Base-by-base conservation (phyloP, 2,329 filamentous ascomycete genomes). In the Cercospora sp. region DNA sequence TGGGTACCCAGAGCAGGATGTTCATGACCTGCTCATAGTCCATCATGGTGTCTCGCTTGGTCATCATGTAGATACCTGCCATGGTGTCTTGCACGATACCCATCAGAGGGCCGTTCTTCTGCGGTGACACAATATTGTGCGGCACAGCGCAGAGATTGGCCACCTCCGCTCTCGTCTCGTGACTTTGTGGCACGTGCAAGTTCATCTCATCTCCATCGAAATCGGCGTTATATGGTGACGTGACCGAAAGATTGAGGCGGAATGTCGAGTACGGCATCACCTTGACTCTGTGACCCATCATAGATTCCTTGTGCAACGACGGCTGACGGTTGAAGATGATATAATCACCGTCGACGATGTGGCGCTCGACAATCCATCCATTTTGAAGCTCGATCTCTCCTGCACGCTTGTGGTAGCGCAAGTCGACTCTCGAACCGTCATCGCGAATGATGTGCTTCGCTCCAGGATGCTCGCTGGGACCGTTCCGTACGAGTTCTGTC, bases 181-280 rank as follows among this genome's bases (percentile, higher is more conserved):
- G 94, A 42, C 92, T 95, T 78, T 99, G 95, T 3, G 95, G 96
- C 63, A 99, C 96, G 87, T 99, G 95, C 83, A 99, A 88, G 79
- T 99, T 99, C 95, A 99, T 99, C 82, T 99, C 95, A 80, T 99
- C 95, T 82, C 95, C 95, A 78, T 99, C 95, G 82, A 99, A 99
- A 91, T 99, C 95, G 75, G 95, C 95, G 83, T 99, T 99, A 85
- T 99, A 99, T 0, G 95, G 95, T 30, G 94, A 96, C 0, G 96
- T 99, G 77, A 99, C 95, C 0, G 95, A 99, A 74, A 99, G 81
- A 77, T 99, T 99, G 58, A 99, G 87, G 71, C 95, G 90, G 85
- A 99, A 99, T 1, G 95, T 99, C 5, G 95, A 99, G 80, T 97
- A 99, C 3, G 95, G 95, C 94, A 99, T 98, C 69, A 99, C 95